Evolutionary conservation across 2,329 filamentous ascomycete species (phyloP), one percentile per base, ranked within the genome.

Genomic region (Ophiostoma piceae): DNA sequence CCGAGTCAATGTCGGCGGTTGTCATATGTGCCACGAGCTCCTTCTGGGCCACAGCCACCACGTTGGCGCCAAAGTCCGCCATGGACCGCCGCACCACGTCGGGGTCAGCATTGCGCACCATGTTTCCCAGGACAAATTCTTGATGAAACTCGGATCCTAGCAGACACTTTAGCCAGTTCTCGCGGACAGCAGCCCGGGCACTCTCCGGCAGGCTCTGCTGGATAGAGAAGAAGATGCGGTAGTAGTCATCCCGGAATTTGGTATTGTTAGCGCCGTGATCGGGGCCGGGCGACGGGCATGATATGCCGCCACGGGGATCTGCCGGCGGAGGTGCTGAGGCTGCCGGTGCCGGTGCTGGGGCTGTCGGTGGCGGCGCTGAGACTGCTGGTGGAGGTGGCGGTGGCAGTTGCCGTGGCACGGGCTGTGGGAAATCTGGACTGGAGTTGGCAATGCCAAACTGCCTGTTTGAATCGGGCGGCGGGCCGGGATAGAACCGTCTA

Each of bases 111-210:
- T 83, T 81, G 68, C 83, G 81, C 54, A 87, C 79, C 5, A 79
- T 77, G 0, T 82, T 81, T 81, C 84, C 79, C 75, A 87, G 84
- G 68, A 86, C 70, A 72, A 87, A 87, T 1, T 81, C 79, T 60
- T 81, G 78, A 71, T 87, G 84, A 70, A 84, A 86, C 12, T 84
- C 81, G 3, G 82, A 84, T 11, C 84, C 84, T 3, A 82, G 69
- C 2, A 86, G 72, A 22, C 81, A 81, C 73, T 82, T 84, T 60
- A 84, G 77, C 82, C 83, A 85, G 69, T 82, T 79, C 71, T 85
- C 84, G 32, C 84, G 79, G 12, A 86, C 73, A 0, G 80, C 79
- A 64, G 82, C 81, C 14, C 84, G 79, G 26, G 85, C 82, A n/a
- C 81, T 79, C 41, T 81, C 77, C 0, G 83, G 78, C 7, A 80